Conservation (phyloP, 2,329 filamentous ascomycete species). For the Fonsecaea monophora region DNA sequence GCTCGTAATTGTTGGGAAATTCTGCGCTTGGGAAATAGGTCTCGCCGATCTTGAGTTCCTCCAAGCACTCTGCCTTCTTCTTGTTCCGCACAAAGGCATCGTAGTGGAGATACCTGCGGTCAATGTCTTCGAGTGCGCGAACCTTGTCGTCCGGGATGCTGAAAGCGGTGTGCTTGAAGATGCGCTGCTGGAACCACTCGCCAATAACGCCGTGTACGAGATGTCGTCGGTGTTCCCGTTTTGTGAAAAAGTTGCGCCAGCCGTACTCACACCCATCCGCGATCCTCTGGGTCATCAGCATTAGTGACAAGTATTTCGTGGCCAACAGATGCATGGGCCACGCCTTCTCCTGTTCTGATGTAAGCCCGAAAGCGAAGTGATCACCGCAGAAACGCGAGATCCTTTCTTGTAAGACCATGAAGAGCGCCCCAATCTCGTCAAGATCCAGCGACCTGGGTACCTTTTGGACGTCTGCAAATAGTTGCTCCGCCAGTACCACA, state of each 20-base stretch:
- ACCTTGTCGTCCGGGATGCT: conserved; percentile 18
- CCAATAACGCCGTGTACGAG: conserved; percentile 36
- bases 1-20: conserved; percentile 1
- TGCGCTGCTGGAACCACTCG: conserved; percentile 32
- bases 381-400: conserved; percentile 23
- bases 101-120: conserved; percentile 34
- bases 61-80: conserved; percentile 24
- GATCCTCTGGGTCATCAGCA: conserved; percentile 25
- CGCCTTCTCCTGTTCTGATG: conserved; percentile 17
- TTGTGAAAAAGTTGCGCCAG: conserved; percentile 38
- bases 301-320: conserved; percentile 21
- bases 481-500: not conserved
- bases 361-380: conserved; percentile 34
- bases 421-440: conserved; percentile 29
- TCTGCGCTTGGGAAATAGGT: not conserved
- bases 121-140: conserved; percentile 28
- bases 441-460: conserved; percentile 22
- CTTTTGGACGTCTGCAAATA: not conserved
- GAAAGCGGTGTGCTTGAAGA: conserved; percentile 38
- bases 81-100: conserved; percentile 37
- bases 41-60: conserved; percentile 12
- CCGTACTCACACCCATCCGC: conserved; percentile 29
- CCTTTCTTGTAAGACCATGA: conserved; percentile 30
- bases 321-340: conserved; percentile 33
- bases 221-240: conserved; percentile 26